A percentile compares a stretch with the other conserved stretches of the same genome.
Conservation (phyloP, 306 rosid species). For the Rosa chinensis region DNA sequence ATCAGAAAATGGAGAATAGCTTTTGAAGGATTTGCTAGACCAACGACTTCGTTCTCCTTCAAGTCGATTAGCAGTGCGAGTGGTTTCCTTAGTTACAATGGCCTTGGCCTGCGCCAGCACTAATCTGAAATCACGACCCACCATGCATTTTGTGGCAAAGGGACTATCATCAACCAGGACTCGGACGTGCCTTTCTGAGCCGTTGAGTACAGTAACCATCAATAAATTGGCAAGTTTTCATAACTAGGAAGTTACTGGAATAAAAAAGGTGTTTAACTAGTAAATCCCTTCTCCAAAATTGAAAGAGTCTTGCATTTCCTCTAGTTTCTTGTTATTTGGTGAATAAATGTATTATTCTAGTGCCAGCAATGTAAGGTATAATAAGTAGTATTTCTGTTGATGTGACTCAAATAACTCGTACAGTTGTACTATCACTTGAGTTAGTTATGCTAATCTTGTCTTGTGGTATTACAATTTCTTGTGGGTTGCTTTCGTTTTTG, state of each 20-base stretch:
- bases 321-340: neutral
- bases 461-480: too few relatives aligned
- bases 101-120: neutral
- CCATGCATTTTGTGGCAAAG: neutral
- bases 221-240: constrained; percentile 29
- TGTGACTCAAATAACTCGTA: too few relatives aligned
- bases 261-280: neutral
- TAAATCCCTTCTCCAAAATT: neutral
- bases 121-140: neutral
- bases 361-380: too few relatives aligned
- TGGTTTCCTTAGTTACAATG: neutral
- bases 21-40: neutral
- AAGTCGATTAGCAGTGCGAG: neutral
- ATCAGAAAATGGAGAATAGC: neutral
- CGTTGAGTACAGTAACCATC: constrained; percentile 29
- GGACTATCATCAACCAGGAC: neutral
- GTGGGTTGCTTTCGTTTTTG: too few relatives aligned
- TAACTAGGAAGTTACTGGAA: constrained; percentile 3
- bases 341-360: too few relatives aligned
- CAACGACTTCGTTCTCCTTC: neutral
- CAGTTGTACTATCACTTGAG: too few relatives aligned
- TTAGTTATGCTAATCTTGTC: too few relatives aligned
- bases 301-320: neutral
- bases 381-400: too few relatives aligned
- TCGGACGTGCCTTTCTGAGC: neutral